Conservation (phyloP, 1,284 basidiomycete species). For the Irpex sp. region DNA sequence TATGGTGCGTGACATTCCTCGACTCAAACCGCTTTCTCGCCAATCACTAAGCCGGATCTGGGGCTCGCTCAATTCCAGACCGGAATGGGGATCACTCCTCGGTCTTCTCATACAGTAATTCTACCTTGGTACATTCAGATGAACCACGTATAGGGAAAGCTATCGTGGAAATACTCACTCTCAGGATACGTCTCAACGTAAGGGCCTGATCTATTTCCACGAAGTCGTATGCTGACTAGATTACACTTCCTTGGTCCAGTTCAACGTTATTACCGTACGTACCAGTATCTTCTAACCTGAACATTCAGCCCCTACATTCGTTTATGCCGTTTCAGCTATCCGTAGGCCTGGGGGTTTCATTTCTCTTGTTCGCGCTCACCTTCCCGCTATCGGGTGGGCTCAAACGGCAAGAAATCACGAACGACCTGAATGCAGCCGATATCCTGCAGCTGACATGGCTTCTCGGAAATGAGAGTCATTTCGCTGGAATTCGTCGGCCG, state of each 20-base stretch:
- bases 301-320: neutral
- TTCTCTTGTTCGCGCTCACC: neutral
- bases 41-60: too few species aligned
- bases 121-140: too few species aligned
- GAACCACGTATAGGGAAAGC: too few species aligned
- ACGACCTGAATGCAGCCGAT: neutral
- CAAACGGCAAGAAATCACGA: neutral
- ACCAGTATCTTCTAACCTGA: neutral
- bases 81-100: too few species aligned
- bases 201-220: neutral
- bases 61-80: too few species aligned
- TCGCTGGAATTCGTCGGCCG: neutral
- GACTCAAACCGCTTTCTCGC: too few species aligned
- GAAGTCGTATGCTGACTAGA: neutral
- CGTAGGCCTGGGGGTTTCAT: neutral
- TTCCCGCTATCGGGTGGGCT: neutral
- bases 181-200: neutral
- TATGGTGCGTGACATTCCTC: neutral
- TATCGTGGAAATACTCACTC: too few species aligned
- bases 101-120: too few species aligned
- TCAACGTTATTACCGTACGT: neutral
- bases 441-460: constrained; percentile 4
- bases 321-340: neutral
- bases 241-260: neutral
- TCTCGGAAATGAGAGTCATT: neutral